Base-by-base conservation (phyloP, 2,329 filamentous ascomycete species). In the Myriangium duriaei region DNA sequence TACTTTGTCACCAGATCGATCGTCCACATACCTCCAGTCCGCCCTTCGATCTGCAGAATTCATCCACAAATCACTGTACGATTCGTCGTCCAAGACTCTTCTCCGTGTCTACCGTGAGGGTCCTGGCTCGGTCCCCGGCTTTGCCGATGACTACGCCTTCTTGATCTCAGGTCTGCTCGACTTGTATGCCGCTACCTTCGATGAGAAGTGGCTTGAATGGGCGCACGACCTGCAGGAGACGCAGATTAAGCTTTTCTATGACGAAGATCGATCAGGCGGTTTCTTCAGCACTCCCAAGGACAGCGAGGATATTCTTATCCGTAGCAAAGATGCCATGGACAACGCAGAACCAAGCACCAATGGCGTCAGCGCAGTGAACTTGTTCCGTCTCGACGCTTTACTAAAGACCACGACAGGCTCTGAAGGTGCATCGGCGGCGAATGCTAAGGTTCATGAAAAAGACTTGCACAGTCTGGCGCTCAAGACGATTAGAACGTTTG, bases 111-210 rank as follows among this genome's bases (percentile, higher is more conserved):
- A 80, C 59, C 74, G 76, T 18, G 73, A 78, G 43, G 72, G 74
- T 2, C 67, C 74, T 6, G 76, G 79, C 17, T 67, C 74, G 12
- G 77, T 75, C 0, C 67, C 69, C 28, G 87, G 74, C 0, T 93
- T 96, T 58, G 84, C 88, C 1, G 91, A 96, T 50, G 91, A 98
- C 61, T 96, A 96, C 54, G 85, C 88, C 2, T 94, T 88, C 57
- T 58, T 96, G 29, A 81, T 86, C 34, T 74, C 79, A 34, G 88
- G 86, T 0, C 66, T 95, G 1, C 64, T 96, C 40, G 79, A 87
- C 48, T 71, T 96, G 17, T 92, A 92, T 54, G 79, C 88, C 55
- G 73, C 79, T 1, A 94, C 84, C 0, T 79, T 80, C 44, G 77
- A 94, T 40, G 76, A 80, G 46, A 62, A 64, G 30, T 83, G 81